Evolutionary conservation across 768 basidiomycete species (phyloP).

Genomic region (Podaxis mareebaensis): DNA sequence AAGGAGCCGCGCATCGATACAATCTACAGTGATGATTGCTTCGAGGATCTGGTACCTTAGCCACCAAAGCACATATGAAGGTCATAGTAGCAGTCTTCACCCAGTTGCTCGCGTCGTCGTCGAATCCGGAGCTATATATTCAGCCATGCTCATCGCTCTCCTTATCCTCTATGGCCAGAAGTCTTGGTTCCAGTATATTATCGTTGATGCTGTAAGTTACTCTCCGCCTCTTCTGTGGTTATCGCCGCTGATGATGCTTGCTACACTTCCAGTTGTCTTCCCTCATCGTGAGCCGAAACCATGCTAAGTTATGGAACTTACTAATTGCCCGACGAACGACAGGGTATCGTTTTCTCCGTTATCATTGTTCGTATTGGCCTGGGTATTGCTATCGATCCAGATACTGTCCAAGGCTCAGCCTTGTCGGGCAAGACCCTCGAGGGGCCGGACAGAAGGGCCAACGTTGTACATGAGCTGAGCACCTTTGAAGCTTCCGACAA

Average conservation of each 20-base stretch:
- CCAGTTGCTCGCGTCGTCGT: conserved; percentile 36
- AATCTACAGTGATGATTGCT: conserved; percentile 28
- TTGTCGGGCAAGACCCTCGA: not conserved
- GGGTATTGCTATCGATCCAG: conserved; percentile 27
- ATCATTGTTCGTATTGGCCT: conserved; percentile 41
- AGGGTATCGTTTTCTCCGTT: conserved; percentile 38
- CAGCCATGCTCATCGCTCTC: conserved; percentile 30
- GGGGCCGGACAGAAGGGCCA: not conserved
- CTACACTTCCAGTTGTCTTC: conserved; percentile 10
- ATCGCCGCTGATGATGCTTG: not conserved
- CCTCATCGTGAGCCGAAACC: conserved; percentile 1
- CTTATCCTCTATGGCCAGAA: conserved; percentile 33
- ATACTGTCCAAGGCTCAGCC: conserved; percentile 7
- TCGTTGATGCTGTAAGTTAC: conserved; percentile 34
- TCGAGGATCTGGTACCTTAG: conserved; percentile 36
- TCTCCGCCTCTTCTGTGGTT: not conserved
- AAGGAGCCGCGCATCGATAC: not conserved
- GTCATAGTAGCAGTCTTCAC: conserved; percentile 24
- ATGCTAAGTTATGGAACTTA: not conserved
- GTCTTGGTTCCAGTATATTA: conserved; percentile 37
- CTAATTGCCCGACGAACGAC: not conserved
- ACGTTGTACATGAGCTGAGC: not conserved
- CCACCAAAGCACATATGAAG: conserved; percentile 23
- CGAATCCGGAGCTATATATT: conserved; percentile 40
- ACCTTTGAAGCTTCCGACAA: conserved; percentile 6